Base-by-base conservation (phyloP, 306 rosid species). In the Argentina anserina region DNA sequence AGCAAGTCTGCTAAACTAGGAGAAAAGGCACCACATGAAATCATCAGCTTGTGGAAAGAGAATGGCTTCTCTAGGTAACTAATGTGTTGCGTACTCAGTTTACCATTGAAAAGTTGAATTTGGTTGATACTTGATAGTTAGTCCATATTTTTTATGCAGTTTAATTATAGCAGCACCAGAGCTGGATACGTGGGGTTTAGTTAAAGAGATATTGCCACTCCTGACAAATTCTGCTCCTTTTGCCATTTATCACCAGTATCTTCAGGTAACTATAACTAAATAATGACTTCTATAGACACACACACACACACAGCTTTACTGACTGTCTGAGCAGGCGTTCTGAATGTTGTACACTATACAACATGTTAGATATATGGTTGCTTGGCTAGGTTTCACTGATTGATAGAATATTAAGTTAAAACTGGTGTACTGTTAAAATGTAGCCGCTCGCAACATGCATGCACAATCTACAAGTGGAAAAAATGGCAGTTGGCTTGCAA, bases 391-490 rank as follows among this genome's bases (percentile, higher is more conserved):
- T 59, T 40, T 46, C 26, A 36, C 69, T 34, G 55, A 8, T 53
- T 64, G 31, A 29, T 37, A 5, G 65, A 21, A 9, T 15, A 52
- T 7, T 7, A 33, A 70, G 4, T 3, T 13, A 52, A 55, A 42
- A 33, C 37, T 23, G 2, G 26, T 61, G 23, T 46, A 15, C 45
- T 71, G 34, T 67, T 65, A 7, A 55, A 75, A 36, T 69, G 76
- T 87, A 94, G 97, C 98, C 94, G 70, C 96, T 94, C 37, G 91
- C 97, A 61, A 91, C 83, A 14, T 94, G 98, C 90, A 91, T 94
- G 98, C 91, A 89, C 71, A 91, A 89, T 78, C 77, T 94, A 71
- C 97, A 89, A 85, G 82, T 76, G 46, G 91, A 25, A 79, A 94
- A 91, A 87, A 81, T 91, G 92, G 98, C 97, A 47, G 84, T 91